Evolutionary conservation across 805 yeast genomes (phyloP).

Genomic region (Nakazawaea populi): DNA sequence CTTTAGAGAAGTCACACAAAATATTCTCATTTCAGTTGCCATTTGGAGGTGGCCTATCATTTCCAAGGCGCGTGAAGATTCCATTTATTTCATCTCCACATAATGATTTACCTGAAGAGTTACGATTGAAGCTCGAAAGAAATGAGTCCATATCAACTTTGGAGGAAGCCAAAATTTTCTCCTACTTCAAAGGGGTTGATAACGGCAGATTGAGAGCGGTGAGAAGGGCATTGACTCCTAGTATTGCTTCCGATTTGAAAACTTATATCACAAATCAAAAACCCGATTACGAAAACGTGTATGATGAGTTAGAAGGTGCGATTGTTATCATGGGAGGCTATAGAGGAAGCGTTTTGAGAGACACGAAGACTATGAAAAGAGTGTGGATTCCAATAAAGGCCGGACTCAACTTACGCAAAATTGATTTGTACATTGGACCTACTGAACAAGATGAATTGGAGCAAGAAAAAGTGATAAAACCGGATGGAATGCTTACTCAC

Average conservation of each 20-base stretch:
- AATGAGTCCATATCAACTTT: constrained; percentile 54
- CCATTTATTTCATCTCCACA: constrained; percentile 10
- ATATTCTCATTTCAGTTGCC: constrained; percentile 57
- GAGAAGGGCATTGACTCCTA: constrained; percentile 52
- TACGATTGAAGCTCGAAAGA: constrained; percentile 38
- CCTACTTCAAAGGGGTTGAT: constrained; percentile 50
- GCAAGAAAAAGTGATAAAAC: constrained; percentile 46
- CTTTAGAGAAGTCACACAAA: constrained; percentile 21
- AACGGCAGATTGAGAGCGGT: constrained; percentile 69
- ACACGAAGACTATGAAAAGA: constrained; percentile 53
- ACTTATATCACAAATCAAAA: constrained; percentile 18
- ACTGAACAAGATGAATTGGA: constrained; percentile 58
- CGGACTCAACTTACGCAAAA: constrained; percentile 67
- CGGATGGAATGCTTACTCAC: constrained; percentile 75
- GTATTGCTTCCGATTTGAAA: constrained; percentile 24
- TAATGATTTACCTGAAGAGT: constrained; percentile 19
- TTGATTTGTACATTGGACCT: constrained; percentile 71
- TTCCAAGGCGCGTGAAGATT: constrained; percentile 13
- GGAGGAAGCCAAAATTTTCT: constrained; percentile 58
- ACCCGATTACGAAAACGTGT: constrained; percentile 38
- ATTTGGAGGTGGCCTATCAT: constrained; percentile 39
- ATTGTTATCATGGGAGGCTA: constrained; percentile 82
- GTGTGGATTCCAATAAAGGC: constrained; percentile 87
- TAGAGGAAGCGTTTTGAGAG: constrained; percentile 75
- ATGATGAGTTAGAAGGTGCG: constrained; percentile 67